Conservation (phyloP, 768 basidiomycete species). For the Macrolepiota fuliginosa region DNA sequence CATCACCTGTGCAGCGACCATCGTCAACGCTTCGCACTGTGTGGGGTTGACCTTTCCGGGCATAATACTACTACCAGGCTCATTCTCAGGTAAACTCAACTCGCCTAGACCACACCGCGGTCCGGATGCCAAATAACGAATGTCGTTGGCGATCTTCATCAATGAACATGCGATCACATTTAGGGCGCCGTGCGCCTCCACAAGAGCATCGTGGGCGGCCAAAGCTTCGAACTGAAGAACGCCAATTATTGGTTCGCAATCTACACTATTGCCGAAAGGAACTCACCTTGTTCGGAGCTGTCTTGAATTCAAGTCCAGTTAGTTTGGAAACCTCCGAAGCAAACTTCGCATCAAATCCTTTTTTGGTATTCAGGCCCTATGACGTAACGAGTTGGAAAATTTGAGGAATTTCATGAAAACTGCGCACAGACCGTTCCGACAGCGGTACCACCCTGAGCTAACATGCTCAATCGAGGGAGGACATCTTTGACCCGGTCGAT, state of each 20-base stretch:
- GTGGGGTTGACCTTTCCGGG: conserved; percentile 99
- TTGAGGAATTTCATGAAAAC: background rate
- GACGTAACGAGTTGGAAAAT: conserved; percentile 13
- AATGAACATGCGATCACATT: conserved; percentile 95
- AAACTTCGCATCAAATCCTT: conserved; percentile 94
- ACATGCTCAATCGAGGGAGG: conserved; percentile 79
- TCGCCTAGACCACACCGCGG: conserved; percentile 98
- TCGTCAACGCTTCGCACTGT: conserved; percentile 97
- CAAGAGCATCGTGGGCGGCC: conserved; percentile 96
- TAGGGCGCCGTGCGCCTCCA: conserved; percentile 95
- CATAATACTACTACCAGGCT: conserved; percentile 99
- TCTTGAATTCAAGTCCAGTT: conserved; percentile 88
- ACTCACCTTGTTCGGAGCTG: conserved; percentile 94
- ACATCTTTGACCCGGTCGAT: conserved; percentile 81
- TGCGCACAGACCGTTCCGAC: conserved; percentile 82
- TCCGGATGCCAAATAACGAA: conserved; percentile 95
- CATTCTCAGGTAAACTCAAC: conserved; percentile 93
- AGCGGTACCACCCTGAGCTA: conserved; percentile 98
- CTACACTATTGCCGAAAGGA: background rate
- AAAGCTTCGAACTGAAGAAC: conserved; percentile 86
- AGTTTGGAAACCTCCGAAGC: conserved; percentile 89
- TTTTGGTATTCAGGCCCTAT: conserved; percentile 94
- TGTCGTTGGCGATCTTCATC: conserved; percentile 99
- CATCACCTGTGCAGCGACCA: conserved; percentile 98
- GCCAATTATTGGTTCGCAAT: conserved; percentile 4